These are phyloP conservation scores for Pyricularia sp. DNA, from an alignment of 2,329 filamentous ascomycete species.

Conservation along the genomic window DNA sequence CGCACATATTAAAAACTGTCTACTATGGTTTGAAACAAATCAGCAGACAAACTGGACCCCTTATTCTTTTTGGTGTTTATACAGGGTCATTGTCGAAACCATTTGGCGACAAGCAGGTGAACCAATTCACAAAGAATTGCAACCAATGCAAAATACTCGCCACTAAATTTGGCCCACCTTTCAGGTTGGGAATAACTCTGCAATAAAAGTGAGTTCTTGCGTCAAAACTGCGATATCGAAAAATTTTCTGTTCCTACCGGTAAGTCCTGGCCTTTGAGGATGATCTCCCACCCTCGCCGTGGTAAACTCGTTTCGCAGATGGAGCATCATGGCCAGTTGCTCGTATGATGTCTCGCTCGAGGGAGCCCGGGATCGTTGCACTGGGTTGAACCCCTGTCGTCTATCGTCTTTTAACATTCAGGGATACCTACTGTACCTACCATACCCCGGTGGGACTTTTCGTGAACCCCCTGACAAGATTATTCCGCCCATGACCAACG, in stretches of 20 bases:
- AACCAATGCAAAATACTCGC: neutral
- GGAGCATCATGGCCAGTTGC: constrained; percentile 1
- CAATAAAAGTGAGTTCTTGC: neutral
- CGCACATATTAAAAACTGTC: neutral
- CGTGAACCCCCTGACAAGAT: neutral
- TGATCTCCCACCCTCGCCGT: neutral
- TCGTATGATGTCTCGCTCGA: constrained; percentile 3
- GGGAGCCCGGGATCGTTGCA: neutral
- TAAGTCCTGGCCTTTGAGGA: neutral
- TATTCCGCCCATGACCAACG: neutral
- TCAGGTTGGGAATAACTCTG: neutral
- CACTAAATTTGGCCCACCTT: neutral
- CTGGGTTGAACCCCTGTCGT: neutral
- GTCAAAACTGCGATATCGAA: neutral
- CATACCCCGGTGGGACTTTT: too few relatives aligned
- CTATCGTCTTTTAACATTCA: neutral
- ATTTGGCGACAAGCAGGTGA: neutral
- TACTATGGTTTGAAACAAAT: neutral
- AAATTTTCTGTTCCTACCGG: neutral
- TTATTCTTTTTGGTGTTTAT: neutral
- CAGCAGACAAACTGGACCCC: neutral
- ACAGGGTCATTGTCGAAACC: neutral
- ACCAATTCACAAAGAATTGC: neutral
- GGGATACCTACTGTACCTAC: neutral
- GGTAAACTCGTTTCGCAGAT: constrained; percentile 3